phyloP scores from a whole-genome alignment of 2,329 filamentous ascomycete genomes.

The Ceratocystis harringtonii region DNA sequence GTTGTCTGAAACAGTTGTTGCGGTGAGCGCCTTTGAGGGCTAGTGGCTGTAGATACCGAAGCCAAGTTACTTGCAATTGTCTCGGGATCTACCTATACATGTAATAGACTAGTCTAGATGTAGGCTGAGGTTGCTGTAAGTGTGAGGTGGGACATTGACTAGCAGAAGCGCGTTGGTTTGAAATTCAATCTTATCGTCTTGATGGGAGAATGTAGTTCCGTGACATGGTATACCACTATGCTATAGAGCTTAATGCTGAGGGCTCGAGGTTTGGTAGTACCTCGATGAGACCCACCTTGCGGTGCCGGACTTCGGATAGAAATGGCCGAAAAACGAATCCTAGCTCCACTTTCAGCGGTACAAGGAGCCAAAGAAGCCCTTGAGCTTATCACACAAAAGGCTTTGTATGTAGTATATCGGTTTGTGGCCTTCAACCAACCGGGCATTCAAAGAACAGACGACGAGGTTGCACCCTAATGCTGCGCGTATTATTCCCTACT shows the following conservation, averaged over 20 bases:
- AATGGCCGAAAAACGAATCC: not conserved
- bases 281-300: not conserved
- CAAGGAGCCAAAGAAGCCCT: not conserved
- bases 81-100: not conserved
- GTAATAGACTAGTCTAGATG: too few species aligned
- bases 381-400: too few species aligned
- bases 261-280: not conserved
- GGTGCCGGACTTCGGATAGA: not conserved
- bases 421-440: too few species aligned
- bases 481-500: not conserved
- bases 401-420: too few species aligned
- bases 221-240: not conserved
- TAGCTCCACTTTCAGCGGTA: not conserved
- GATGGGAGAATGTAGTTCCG: not conserved
- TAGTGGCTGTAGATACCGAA: not conserved
- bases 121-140: too few species aligned
- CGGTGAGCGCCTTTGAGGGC: not conserved
- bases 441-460: too few species aligned
- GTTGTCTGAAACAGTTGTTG: not conserved
- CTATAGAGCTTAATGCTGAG: not conserved
- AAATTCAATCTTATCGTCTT: not conserved
- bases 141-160: too few species aligned
- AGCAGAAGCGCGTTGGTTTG: too few species aligned
- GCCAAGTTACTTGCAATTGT: not conserved
- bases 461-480: too few species aligned